Base-by-base conservation (phyloP, 106 monocot species). In the Vanilla planifolia region DNA sequence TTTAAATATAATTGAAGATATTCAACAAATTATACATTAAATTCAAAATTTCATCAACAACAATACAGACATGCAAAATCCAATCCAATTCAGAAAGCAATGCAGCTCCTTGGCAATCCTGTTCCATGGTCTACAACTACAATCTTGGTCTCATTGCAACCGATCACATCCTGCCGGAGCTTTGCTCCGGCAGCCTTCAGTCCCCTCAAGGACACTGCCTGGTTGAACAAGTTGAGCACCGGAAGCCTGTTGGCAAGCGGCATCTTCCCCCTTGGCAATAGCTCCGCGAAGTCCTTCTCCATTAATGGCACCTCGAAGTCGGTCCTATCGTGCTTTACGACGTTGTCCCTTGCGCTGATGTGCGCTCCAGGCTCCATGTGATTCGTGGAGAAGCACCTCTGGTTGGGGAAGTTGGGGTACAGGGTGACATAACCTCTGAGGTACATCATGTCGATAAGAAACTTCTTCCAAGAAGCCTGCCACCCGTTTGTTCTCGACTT, bases 301-400 rank as follows among this genome's bases (percentile, higher is more conserved):
- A 98, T 5, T 22, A 98, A 61, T 7, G 96, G 96, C 62, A 98
- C 96, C 73, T 91, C 96, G n/a, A 98, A 98, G 53, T 98, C 96
- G 2, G 1, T 33, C 77, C 82, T 96, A 43, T 79, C 42, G 68
- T 96, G 95, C 76, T 79, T 80, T 25, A 96, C 59, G 22, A 71
- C 81, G 45, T 96, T 96, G 72, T 84, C 95, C 71, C 84, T 96
- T 6, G 95, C 90, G 45, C 90, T 86, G 62, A 96, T 96, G 55
- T 96, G 95, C 0, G 89, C 94, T 3, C 94, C 94, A 19, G 95
- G 95, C 47, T 96, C 95, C 95, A 96, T 96, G 74, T 96, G 95
- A 68, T 96, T 96, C 21, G 95, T 96, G 5, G 95, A 96, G 78
- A 96, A 96, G 71, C 96, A 91, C 33, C 67, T 66, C 34, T 98